A percentile compares a stretch with the other conserved stretches of the same genome.
Conservation (phyloP, 2,329 filamentous ascomycete genomes). For the Colletotrichum tofieldiae region DNA sequence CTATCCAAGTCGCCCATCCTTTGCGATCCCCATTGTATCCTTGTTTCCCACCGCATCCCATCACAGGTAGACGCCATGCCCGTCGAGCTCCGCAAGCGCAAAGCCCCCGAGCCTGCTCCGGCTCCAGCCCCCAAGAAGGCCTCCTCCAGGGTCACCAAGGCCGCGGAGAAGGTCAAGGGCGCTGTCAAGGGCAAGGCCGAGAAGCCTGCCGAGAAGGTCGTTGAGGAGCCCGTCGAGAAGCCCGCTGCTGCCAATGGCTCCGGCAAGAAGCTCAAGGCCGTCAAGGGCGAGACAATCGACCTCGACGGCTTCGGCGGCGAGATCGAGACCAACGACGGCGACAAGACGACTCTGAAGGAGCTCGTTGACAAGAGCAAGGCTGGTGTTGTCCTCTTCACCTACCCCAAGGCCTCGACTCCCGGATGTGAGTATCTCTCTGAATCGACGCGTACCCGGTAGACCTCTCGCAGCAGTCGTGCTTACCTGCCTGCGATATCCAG, state of each 20-base stretch:
- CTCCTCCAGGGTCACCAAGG: conserved; percentile 57
- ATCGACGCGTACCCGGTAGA: neutral
- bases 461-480: conserved; percentile 4
- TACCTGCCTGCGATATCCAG: conserved; percentile 61
- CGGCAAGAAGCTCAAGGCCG: conserved; percentile 59
- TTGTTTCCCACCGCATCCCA: conserved; percentile 17
- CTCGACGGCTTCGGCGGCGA: conserved; percentile 77
- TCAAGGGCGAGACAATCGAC: conserved; percentile 69
- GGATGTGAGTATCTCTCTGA: conserved; percentile 79
- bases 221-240: conserved; percentile 52
- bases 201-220: conserved; percentile 49
- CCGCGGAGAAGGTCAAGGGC: conserved; percentile 55
- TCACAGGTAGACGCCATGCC: conserved; percentile 61
- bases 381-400: conserved; percentile 94
- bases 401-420: conserved; percentile 93
- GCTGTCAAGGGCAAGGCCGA: conserved; percentile 47
- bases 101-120: conserved; percentile 65
- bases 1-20: conserved; percentile 23
- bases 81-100: conserved; percentile 74
- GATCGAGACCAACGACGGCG: conserved; percentile 88
- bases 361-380: conserved; percentile 87
- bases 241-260: conserved; percentile 53
- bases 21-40: conserved; percentile 29
- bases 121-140: conserved; percentile 63
- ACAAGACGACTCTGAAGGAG: conserved; percentile 83